Conservation (phyloP, 148 eudicot genomes). For the Bassia scoparia region DNA sequence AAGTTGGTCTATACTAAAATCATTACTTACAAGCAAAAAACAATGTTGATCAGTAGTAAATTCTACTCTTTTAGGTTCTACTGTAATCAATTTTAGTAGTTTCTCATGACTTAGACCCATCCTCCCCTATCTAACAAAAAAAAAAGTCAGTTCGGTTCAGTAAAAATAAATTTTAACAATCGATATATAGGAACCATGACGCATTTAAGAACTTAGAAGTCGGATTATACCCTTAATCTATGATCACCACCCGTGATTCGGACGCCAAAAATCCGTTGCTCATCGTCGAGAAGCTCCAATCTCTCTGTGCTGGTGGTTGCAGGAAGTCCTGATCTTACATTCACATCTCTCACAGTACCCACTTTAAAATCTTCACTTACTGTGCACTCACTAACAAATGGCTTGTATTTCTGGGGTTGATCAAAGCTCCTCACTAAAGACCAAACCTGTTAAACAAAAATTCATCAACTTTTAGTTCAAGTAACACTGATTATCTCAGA, state of each 20-base stretch:
- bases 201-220: not conserved
- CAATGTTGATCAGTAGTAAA: too few species aligned
- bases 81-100: too few species aligned
- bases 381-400: slow-evolving; percentile 55
- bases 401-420: slow-evolving; percentile 68
- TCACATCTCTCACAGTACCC: slow-evolving; percentile 57
- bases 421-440: slow-evolving; percentile 62
- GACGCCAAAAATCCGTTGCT: slow-evolving; percentile 51
- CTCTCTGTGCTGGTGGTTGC: slow-evolving; percentile 59
- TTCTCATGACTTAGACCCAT: too few species aligned
- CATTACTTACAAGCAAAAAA: not conserved
- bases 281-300: slow-evolving; percentile 54
- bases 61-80: too few species aligned
- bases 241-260: slow-evolving; percentile 62
- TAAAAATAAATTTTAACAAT: too few species aligned
- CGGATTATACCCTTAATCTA: slow-evolving; percentile 40
- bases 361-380: slow-evolving; percentile 47
- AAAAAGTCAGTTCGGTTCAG: not conserved
- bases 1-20: too few species aligned
- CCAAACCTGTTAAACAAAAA: slow-evolving; percentile 52
- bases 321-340: slow-evolving; percentile 65
- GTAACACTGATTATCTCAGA: not conserved
- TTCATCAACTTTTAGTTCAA: not conserved
- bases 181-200: too few species aligned
- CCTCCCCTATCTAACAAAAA: too few species aligned